Base-by-base conservation (phyloP, 768 basidiomycete species). In the Rhodosporidiobolus sp. region DNA sequence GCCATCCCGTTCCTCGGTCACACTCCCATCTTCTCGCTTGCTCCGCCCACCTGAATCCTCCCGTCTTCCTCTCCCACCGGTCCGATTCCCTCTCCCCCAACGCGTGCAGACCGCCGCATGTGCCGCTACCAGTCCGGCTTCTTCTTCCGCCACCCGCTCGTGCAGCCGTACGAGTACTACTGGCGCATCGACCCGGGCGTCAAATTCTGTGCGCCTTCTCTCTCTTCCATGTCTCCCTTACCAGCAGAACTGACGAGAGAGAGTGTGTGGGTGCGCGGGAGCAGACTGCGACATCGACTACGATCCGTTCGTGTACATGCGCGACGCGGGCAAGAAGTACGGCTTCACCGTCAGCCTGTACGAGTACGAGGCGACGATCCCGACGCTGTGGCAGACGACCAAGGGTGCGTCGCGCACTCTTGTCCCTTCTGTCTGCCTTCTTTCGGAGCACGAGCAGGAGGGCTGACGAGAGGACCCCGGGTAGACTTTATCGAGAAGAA, bases 51-150 rank as follows among this genome's bases (percentile, higher is more conserved):
- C n/a, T n/a, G n/a, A n/a, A n/a, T n/a, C n/a, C n/a, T n/a, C n/a
- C n/a, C n/a, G n/a, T n/a, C n/a, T n/a, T n/a, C n/a, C n/a, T n/a
- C n/a, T n/a, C n/a, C n/a, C n/a, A n/a, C n/a, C n/a, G n/a, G n/a
- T n/a, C n/a, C n/a, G n/a, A n/a, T n/a, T n/a, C n/a, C n/a, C n/a
- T n/a, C n/a, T n/a, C n/a, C n/a, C n/a, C n/a, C n/a, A n/a, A n/a
- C n/a, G n/a, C n/a, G n/a, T n/a, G n/a, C n/a, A n/a, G n/a, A 96
- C 79, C 87, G 94, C 54, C 94, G 95, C 77, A 95, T 95, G 94
- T 96, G 94, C 81, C 87, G 94, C 17, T 96, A 70, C 48, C 61
- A 48, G 19, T 34, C 24, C 30, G 91, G 90, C 11, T 91, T 90
- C 83, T 92, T 94, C 83, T 92, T 87, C 83, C 84, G 86, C 53